Evolutionary conservation across 179 eudicot species (phyloP).

Genomic region (Drosera spatulata): DNA sequence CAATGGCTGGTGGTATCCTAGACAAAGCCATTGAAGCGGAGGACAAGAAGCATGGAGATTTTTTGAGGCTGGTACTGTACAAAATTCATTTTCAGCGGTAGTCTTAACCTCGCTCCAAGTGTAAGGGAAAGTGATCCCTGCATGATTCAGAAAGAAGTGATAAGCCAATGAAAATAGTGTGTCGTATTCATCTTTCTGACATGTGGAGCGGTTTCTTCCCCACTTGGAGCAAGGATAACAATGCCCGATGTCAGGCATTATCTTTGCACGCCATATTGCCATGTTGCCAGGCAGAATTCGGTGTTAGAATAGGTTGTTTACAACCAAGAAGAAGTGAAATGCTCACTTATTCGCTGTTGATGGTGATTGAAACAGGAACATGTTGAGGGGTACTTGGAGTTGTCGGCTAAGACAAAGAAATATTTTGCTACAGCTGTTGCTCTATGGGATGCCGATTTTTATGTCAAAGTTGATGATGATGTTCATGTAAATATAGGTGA

Average conservation of each 20-base stretch:
- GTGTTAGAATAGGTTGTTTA: neutral
- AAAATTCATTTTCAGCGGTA: too few relatives aligned
- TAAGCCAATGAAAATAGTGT: too few relatives aligned
- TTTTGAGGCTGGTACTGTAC: slow-evolving; percentile 64
- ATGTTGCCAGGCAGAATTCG: too few relatives aligned
- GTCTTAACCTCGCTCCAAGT: too few relatives aligned
- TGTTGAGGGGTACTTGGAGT: slow-evolving; percentile 79
- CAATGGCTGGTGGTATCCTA: slow-evolving; percentile 84
- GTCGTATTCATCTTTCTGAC: too few relatives aligned
- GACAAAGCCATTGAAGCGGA: slow-evolving; percentile 91
- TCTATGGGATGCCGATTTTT: slow-evolving; percentile 84
- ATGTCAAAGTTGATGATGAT: slow-evolving; percentile 85
- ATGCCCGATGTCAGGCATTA: too few relatives aligned
- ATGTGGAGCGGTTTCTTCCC: too few relatives aligned
- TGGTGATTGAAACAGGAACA: slow-evolving; percentile 47
- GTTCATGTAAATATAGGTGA: slow-evolving; percentile 85
- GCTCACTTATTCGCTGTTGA: neutral
- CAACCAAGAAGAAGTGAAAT: neutral
- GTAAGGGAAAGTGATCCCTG: too few relatives aligned
- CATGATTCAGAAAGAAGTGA: too few relatives aligned
- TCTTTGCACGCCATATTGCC: too few relatives aligned
- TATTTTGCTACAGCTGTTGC: slow-evolving; percentile 74
- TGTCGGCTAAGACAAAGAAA: slow-evolving; percentile 76
- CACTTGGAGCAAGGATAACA: too few relatives aligned
- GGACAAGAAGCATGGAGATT: slow-evolving; percentile 85